Percentiles rank a stretch among this genome's conserved stretches.
Evolutionary conservation across 768 basidiomycete species (phyloP).

Genomic region (Postia placenta): DNA sequence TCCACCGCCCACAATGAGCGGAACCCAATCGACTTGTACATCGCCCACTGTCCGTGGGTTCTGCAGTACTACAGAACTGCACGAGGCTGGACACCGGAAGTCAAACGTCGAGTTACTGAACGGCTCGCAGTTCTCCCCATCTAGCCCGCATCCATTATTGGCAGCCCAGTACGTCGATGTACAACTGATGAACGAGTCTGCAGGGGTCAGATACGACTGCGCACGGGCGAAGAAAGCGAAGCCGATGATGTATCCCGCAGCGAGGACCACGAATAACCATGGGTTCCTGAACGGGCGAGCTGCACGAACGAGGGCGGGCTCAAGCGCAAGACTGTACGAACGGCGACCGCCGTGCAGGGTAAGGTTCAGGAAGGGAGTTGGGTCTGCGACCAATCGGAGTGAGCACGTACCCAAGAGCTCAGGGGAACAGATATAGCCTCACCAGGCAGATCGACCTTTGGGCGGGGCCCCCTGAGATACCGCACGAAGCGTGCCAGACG

Average conservation of each 20-base stretch:
- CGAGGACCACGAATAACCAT: constrained; percentile 51
- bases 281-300: constrained; percentile 47
- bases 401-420: not conserved
- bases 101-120: constrained; percentile 57
- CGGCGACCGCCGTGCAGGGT: constrained; percentile 28
- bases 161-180: constrained; percentile 66
- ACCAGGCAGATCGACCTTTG: constrained; percentile 47
- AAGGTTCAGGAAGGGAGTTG: constrained; percentile 48
- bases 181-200: constrained; percentile 59
- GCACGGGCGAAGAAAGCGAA: constrained; percentile 68
- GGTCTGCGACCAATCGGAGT: constrained; percentile 32
- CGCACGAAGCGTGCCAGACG: constrained; percentile 15
- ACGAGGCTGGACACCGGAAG: constrained; percentile 79
- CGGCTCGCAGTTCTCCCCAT: constrained; percentile 61
- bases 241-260: constrained; percentile 58
- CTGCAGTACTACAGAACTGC: constrained; percentile 54
- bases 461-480: constrained; percentile 57
- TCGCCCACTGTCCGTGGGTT: constrained; percentile 73
- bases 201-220: constrained; percentile 65
- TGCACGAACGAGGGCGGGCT: constrained; percentile 43
- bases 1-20: constrained; percentile 83
- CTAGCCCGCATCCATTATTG: constrained; percentile 67
- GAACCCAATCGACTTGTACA: constrained; percentile 56
- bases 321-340: constrained; percentile 31
- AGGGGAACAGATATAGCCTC: constrained; percentile 14